Base-by-base conservation (phyloP, 2,329 filamentous ascomycete species). In the Amauroascus niger region DNA sequence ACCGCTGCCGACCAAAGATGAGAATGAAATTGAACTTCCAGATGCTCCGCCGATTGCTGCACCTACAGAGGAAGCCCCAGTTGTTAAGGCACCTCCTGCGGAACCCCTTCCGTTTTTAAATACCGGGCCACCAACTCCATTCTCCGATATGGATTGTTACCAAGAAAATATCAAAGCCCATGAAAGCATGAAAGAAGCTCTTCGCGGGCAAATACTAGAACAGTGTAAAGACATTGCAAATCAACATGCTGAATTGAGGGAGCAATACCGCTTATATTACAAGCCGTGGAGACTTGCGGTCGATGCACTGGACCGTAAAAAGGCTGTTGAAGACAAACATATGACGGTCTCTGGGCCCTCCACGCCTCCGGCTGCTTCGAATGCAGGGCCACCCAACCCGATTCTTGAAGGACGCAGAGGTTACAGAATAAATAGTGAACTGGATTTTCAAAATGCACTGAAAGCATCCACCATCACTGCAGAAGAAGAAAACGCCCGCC, bases 401-500 rank as follows among this genome's bases (percentile, higher is more conserved):
- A 58, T 66, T 18, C 61, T 62, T 3, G 71, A 71, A 56, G 68
- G 61, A 56, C 68, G 71, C 14, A 64, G 74, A 55, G 67, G 72
- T 1, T 73, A 72, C 53, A 73, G 73, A 54, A 70, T 74, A 6
- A 74, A 74, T 50, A 77, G 72, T 52, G 74, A 76, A 56, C 63
- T 76, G 4, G 74, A 76, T 53, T 71, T 77, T 46, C 69, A 75
- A 53, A 74, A 71, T 51, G 73, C 73, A 2, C 64, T 77, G 33
- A 67, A 69, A 39, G 71, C 71, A 28, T 77, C 74, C 1, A 70
- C 73, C 50, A 73, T 76, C 16, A 74, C 73, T 24, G 71, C 71
- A 0, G 69, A 72, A 57, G 73, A 76, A 60, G 73, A 76, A 58
- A 65, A 71, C 16, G 71, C 74, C 57, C 67, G 71, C 44, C 68